These are phyloP conservation scores for Rugonectria rugulosa DNA, from an alignment of 2,329 filamentous ascomycete genomes.

Conservation along the genomic window DNA sequence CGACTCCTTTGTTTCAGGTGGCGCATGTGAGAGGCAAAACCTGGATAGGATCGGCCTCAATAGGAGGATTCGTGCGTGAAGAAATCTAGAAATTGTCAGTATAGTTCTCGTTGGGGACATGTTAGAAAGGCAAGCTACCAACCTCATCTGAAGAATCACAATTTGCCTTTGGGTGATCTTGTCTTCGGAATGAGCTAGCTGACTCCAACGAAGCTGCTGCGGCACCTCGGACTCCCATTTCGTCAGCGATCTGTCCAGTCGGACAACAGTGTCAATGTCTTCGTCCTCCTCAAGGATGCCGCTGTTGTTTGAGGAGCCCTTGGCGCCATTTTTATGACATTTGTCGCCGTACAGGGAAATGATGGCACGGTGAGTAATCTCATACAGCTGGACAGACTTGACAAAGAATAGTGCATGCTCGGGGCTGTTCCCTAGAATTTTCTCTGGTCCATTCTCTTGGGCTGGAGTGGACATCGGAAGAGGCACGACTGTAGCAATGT, in stretches of 20 bases:
- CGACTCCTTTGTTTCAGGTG: slow-evolving; percentile 6
- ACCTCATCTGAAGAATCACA: slow-evolving; percentile 46
- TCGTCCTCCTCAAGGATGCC: slow-evolving; percentile 27
- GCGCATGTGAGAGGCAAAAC: slow-evolving; percentile 41
- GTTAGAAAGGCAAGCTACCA: not conserved
- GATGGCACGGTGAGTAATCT: slow-evolving; percentile 45
- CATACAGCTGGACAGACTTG: slow-evolving; percentile 47
- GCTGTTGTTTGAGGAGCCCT: slow-evolving; percentile 16
- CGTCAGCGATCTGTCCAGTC: slow-evolving; percentile 41
- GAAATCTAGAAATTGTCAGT: slow-evolving; percentile 32
- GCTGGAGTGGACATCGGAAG: slow-evolving; percentile 29
- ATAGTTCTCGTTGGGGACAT: too few relatives aligned
- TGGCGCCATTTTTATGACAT: slow-evolving; percentile 11
- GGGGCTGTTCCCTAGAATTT: not conserved
- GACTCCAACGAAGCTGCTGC: slow-evolving; percentile 32
- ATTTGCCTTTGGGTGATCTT: slow-evolving; percentile 42
- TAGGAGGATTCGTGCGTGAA: slow-evolving; percentile 46
- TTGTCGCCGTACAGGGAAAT: slow-evolving; percentile 38
- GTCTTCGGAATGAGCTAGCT: slow-evolving; percentile 21
- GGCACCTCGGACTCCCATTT: slow-evolving; percentile 44
- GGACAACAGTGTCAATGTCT: slow-evolving; percentile 42
- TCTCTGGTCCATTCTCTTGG: not conserved
- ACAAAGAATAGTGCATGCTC: slow-evolving; percentile 43
- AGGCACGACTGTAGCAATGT: slow-evolving; percentile 38
- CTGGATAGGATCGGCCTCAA: slow-evolving; percentile 43